Conservation (phyloP, 2,329 filamentous ascomycete species). For the Fonsecaea pugnacius region DNA sequence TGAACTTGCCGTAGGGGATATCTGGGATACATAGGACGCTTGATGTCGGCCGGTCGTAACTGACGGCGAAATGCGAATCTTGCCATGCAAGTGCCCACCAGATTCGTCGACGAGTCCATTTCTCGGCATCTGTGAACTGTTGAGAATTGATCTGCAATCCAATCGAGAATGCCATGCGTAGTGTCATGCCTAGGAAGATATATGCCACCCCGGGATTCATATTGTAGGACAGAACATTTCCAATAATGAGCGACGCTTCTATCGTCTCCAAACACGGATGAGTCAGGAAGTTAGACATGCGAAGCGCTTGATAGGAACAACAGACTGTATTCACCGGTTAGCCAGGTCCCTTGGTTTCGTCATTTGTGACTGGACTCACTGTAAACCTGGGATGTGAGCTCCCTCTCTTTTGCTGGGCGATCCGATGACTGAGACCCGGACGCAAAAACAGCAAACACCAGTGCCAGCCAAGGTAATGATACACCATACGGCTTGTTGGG, state of each 20-base stretch:
- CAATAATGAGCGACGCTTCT: constrained; percentile 65
- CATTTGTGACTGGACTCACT: constrained; percentile 43
- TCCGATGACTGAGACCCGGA: constrained; percentile 66
- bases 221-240: constrained; percentile 65
- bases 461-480: constrained; percentile 59
- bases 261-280: constrained; percentile 65
- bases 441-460: constrained; percentile 66
- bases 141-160: constrained; percentile 64
- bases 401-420: constrained; percentile 62
- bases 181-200: constrained; percentile 63
- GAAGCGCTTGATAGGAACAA: constrained; percentile 67
- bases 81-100: constrained; percentile 69
- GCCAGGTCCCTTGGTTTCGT: not conserved
- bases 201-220: constrained; percentile 69
- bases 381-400: constrained; percentile 68
- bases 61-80: constrained; percentile 66
- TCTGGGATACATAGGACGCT: constrained; percentile 58
- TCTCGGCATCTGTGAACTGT: constrained; percentile 55
- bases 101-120: constrained; percentile 50
- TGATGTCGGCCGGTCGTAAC: constrained; percentile 63
- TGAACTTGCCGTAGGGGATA: constrained; percentile 55
- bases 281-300: constrained; percentile 67
- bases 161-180: constrained; percentile 64
- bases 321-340: constrained; percentile 53
- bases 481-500: constrained; percentile 63